Base-by-base conservation (phyloP, 805 yeast species). In the Saccharomyces jurei region DNA sequence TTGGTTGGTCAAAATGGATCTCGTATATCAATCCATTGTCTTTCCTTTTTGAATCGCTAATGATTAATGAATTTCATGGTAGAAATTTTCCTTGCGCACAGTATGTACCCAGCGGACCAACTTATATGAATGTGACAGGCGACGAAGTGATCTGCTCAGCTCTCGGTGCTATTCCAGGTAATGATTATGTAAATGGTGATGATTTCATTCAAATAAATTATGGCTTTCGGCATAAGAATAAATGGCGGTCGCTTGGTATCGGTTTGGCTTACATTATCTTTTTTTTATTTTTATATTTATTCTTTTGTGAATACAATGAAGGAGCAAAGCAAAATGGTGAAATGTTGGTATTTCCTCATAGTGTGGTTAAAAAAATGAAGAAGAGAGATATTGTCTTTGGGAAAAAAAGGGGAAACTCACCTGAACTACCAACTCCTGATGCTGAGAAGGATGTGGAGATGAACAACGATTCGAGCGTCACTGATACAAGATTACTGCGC, bases 231-330 rank as follows among this genome's bases (percentile, higher is more conserved):
- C 59, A 65, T 51, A 41, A 65, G 6, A 80, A 81, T 64, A 68
- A 73, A 60, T 82, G 86, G 86, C 74, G 85, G 69, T 75, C 80
- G 64, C 73, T 69, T 59, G 86, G 89, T 64, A 83, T 84, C 55
- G 60, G 71, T 14, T 48, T 81, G 50, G 83, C 74, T 2, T 83
- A 76, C 63, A 67, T 68, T 6, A 51, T 81, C 32, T 74, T 81
- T 64, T 81, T 83, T 69, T 71, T 81, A 50, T 58, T 57, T 50
- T 68, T 76, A 11, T 81, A 82, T 61, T 61, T 83, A 41, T 21
- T 64, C 2, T 66, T 78, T 46, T 76, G 78, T 48, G 87, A 83
- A 63, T 64, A 60, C 55, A 76, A 77, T 59, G 71, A 72, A 59
- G 78, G 79, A 60, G 76, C 81, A 2, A 70, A 74, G 74, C 82